Evolutionary conservation across 176 grass and related monocot genomes (phyloP).

Genomic region (Musa beccarii): DNA sequence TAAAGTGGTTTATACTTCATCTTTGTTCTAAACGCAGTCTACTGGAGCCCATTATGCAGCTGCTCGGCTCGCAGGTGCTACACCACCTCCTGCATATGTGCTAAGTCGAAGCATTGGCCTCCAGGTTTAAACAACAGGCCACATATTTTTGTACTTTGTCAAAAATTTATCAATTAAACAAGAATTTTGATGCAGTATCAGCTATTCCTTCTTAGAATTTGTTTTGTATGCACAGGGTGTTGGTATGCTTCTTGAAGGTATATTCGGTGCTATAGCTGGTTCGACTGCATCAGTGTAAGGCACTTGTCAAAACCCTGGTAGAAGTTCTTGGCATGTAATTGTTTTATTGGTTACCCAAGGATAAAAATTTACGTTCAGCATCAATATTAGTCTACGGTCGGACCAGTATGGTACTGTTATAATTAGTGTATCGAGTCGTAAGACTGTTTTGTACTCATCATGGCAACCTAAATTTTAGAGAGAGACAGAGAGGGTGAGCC

Average conservation of each 20-base stretch:
- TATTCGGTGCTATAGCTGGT: conserved; percentile 66
- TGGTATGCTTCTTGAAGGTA: conserved; percentile 82
- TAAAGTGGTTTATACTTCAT: conserved; percentile 5
- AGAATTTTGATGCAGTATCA: not conserved
- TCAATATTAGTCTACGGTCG: too few relatives aligned
- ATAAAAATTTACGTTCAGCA: too few relatives aligned
- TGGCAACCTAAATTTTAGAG: too few relatives aligned
- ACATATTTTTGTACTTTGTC: conserved; percentile 15
- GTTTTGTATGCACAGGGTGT: conserved; percentile 46
- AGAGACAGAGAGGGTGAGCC: too few relatives aligned
- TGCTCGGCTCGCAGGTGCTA: conserved; percentile 86
- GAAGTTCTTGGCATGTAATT: not conserved
- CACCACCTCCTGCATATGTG: conserved; percentile 70
- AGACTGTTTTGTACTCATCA: too few relatives aligned
- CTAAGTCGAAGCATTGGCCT: conserved; percentile 84
- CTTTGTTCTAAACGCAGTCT: conserved; percentile 40
- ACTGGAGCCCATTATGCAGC: conserved; percentile 86
- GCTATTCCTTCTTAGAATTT: not conserved
- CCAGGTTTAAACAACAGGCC: conserved; percentile 44
- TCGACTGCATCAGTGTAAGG: conserved; percentile 85
- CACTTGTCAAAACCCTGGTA: not conserved
- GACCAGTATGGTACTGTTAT: too few relatives aligned
- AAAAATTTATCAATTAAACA: not conserved
- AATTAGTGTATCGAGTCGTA: too few relatives aligned
- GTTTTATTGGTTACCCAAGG: not conserved